Conservation (phyloP, 1,284 basidiomycete species). For the Farysia itapuensis region DNA sequence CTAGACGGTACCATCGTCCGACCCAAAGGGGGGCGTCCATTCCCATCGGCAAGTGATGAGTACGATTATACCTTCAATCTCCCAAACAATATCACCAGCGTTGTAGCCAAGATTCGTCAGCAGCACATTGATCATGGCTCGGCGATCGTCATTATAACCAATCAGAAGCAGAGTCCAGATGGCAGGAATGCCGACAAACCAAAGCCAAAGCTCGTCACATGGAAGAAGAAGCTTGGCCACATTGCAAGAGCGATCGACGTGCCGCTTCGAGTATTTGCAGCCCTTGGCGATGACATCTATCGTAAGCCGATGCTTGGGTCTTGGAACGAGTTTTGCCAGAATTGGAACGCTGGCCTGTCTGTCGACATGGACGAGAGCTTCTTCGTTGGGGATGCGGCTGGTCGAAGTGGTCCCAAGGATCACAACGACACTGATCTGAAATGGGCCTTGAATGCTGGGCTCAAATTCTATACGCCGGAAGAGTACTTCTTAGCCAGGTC, state of each 20-base stretch:
- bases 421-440: conserved; percentile 55
- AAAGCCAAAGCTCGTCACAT: conserved; percentile 17
- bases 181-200: conserved; percentile 8
- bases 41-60: conserved; percentile 33
- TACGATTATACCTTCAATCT: conserved; percentile 40
- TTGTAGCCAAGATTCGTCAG: conserved; percentile 12
- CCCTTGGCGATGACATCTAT: conserved; percentile 42
- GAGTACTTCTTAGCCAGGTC: conserved; percentile 42
- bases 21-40: conserved; percentile 36
- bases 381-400: conserved; percentile 57
- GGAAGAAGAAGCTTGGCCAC: conserved; percentile 41
- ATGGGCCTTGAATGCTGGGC: conserved; percentile 52
- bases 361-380: conserved; percentile 32
- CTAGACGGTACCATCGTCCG: conserved; percentile 47
- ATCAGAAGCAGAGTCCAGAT: conserved; percentile 43
- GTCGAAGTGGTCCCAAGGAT: conserved; percentile 30
- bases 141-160: conserved; percentile 39
- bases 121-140: conserved; percentile 7
- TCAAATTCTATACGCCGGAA: conserved; percentile 53
- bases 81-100: too few species aligned
- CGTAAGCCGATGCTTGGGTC: conserved; percentile 49
- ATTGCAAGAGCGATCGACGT: conserved; percentile 34
- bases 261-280: conserved; percentile 43
- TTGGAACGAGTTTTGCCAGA: conserved; percentile 22
- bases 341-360: conserved; percentile 16